phyloP scores from a whole-genome alignment of 2,329 filamentous ascomycete genomes.

The Nigrograna mackinnonii region DNA sequence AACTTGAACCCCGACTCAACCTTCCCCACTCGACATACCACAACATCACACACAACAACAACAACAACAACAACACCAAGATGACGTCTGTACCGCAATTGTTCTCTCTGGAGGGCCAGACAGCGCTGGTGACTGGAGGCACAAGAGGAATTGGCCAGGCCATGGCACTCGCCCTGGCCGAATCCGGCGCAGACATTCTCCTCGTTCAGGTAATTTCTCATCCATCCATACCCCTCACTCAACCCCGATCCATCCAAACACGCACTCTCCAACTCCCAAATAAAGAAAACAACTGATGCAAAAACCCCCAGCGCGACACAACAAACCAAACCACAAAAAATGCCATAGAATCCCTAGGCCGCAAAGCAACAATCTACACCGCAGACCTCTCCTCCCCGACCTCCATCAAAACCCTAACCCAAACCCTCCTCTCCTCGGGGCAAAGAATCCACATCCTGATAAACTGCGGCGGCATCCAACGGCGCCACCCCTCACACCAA shows the following conservation, averaged over 20 bases:
- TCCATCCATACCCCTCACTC: neutral
- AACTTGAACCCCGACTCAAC: constrained; percentile 2
- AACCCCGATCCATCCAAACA: neutral
- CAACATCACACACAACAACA: constrained; percentile 2
- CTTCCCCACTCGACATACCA: neutral
- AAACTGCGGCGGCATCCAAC: constrained; percentile 87
- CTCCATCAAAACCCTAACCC: constrained; percentile 64
- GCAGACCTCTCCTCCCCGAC: constrained; percentile 68
- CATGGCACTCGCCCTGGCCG: constrained; percentile 55
- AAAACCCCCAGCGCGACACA: constrained; percentile 53
- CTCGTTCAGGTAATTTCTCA: constrained; percentile 48
- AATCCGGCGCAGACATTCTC: constrained; percentile 55
- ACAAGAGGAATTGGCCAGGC: constrained; percentile 55
- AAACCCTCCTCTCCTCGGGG: constrained; percentile 64
- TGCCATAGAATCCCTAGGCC: constrained; percentile 66
- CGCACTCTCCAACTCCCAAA: neutral
- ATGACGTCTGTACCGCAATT: constrained; percentile 43
- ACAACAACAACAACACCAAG: constrained; percentile 6
- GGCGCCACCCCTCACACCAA: constrained; percentile 71
- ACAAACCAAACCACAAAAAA: constrained; percentile 62
- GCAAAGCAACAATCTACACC: constrained; percentile 68
- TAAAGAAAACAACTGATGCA: neutral
- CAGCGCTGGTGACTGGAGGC: constrained; percentile 53
- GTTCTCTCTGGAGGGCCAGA: constrained; percentile 55
- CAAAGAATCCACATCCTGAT: constrained; percentile 74